phyloP scores from a whole-genome alignment of 2,329 filamentous ascomycete species.

The Sporothrix humicola region DNA sequence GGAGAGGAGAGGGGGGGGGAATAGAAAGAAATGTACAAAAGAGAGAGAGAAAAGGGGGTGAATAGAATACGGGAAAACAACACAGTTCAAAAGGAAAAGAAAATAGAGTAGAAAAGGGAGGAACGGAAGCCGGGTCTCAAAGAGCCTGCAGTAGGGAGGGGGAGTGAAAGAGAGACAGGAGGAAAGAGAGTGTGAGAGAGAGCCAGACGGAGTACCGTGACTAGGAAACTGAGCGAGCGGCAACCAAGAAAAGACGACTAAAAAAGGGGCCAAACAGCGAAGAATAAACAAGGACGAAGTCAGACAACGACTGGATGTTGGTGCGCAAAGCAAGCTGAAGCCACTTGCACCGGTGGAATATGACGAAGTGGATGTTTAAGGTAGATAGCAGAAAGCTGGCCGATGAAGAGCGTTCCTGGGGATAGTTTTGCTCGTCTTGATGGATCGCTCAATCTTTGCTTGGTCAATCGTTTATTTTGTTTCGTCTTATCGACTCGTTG shows the following conservation, averaged over 20 bases:
- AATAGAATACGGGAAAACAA: not conserved
- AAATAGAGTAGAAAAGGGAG: not conserved
- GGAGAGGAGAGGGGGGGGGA: conserved; percentile 4
- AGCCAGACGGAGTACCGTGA: too few relatives aligned
- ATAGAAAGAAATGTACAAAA: not conserved
- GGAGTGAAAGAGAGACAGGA: not conserved
- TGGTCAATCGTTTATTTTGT: not conserved
- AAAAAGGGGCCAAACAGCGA: not conserved
- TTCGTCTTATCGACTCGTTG: not conserved
- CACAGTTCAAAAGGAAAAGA: not conserved
- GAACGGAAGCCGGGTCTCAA: not conserved
- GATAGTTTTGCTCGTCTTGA: not conserved
- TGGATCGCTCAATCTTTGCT: not conserved
- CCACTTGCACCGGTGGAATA: not conserved
- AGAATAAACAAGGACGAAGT: conserved; percentile 2
- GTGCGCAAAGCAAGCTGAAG: not conserved
- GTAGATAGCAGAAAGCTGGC: not conserved
- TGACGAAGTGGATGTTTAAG: not conserved
- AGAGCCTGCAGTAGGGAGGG: not conserved
- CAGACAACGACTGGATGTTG: not conserved
- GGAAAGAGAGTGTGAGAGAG: not conserved
- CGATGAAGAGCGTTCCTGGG: not conserved
- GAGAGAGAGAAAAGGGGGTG: not conserved
- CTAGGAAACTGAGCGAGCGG: not conserved
- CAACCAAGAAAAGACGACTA: not conserved